These are phyloP conservation scores for Sideroxylon spinosum DNA, from an alignment of 179 eudicot species.

Conservation along the genomic window DNA sequence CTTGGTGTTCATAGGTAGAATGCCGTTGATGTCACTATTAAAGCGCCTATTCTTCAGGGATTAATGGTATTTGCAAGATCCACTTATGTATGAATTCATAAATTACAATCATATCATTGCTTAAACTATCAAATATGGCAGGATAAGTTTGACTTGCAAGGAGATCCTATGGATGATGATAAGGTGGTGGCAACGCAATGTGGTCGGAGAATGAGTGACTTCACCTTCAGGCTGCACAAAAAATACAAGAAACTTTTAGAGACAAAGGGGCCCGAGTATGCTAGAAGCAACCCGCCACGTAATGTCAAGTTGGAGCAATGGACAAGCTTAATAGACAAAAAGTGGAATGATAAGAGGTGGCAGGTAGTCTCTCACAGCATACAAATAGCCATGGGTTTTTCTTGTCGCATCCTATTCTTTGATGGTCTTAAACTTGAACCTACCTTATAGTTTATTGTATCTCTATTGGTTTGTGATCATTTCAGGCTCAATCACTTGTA, in stretches of 20 bases:
- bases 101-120: not conserved
- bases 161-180: not conserved
- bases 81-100: not conserved
- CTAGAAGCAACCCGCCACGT: not conserved
- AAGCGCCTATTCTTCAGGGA: not conserved
- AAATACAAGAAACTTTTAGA: not conserved
- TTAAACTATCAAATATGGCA: not conserved
- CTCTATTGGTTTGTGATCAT: not conserved
- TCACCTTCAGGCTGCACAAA: not conserved
- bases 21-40: not conserved
- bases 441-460: too few relatives aligned
- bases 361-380: not conserved
- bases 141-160: conserved; percentile 1
- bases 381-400: too few relatives aligned
- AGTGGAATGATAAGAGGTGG: not conserved
- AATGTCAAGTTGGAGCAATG: not conserved
- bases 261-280: not conserved
- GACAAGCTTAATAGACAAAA: not conserved
- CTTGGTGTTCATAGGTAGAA: not conserved
- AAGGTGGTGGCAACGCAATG: not conserved
- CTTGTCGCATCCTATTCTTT: too few relatives aligned
- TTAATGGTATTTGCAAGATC: not conserved
- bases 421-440: too few relatives aligned
- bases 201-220: not conserved
- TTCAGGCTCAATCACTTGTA: not conserved